phyloP scores from a whole-genome alignment of 2,329 filamentous ascomycete genomes.

The Colletotrichum sp. region DNA sequence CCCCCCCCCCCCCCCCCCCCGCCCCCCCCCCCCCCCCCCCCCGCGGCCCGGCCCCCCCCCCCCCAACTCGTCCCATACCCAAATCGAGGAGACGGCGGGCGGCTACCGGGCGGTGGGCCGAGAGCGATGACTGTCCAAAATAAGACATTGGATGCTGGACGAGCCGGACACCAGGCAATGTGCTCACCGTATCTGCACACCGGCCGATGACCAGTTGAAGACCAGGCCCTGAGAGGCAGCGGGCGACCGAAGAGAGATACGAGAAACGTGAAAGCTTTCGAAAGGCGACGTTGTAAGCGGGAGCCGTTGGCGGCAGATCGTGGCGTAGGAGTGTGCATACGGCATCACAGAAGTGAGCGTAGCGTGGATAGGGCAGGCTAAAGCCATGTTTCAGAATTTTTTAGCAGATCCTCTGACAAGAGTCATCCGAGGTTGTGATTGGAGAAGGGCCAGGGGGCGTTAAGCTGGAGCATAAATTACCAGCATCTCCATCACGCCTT shows the following conservation, averaged over 20 bases:
- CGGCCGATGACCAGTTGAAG: neutral
- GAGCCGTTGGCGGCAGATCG: slow-evolving; percentile 14
- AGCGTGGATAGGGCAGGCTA: slow-evolving; percentile 4
- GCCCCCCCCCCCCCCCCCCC: too few relatives aligned
- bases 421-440: slow-evolving; percentile 18
- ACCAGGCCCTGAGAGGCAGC: neutral
- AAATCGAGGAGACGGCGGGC: neutral
- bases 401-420: slow-evolving; percentile 21
- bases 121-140: neutral
- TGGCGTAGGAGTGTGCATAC: slow-evolving; percentile 17
- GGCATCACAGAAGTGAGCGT: neutral
- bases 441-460: neutral
- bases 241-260: neutral
- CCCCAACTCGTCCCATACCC: neutral
- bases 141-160: neutral
- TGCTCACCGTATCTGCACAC: neutral
- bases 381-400: slow-evolving; percentile 19
- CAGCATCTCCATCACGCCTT: slow-evolving; percentile 15
- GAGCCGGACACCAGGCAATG: neutral
- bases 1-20: too few relatives aligned
- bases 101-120: neutral
- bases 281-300: neutral
- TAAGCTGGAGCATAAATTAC: slow-evolving; percentile 20
- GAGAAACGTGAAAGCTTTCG: neutral
- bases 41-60: too few relatives aligned